Percentiles rank a stretch among this genome's conserved stretches.
These are phyloP conservation scores for Podospora australis DNA, from an alignment of 495 filamentous ascomycete genomes.

Conservation along the genomic window DNA sequence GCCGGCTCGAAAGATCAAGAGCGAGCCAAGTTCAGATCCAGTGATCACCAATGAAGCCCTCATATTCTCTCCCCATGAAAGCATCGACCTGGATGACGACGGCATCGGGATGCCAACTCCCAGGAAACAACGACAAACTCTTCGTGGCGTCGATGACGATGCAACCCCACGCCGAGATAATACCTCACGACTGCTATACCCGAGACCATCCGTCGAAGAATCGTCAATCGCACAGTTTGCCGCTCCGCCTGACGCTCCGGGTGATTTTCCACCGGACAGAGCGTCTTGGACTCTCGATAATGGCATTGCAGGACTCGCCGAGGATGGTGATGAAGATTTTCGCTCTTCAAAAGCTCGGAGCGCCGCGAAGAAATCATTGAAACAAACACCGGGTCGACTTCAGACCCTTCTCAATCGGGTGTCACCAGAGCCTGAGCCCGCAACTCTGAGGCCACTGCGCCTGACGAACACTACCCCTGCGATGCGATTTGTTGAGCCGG, in stretches of 20 bases:
- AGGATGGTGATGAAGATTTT: conserved; percentile 9
- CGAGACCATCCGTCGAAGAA: background rate
- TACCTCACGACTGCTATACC: background rate
- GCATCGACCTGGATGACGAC: conserved; percentile 70
- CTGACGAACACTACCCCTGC: background rate
- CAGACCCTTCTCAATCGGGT: background rate
- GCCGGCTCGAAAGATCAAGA: conserved; percentile 27
- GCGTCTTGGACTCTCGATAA: conserved; percentile 6
- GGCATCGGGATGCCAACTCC: conserved; percentile 55
- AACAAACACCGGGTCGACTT: background rate
- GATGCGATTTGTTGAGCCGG: background rate
- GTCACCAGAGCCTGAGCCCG: background rate
- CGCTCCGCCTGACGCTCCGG: no score
- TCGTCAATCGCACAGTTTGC: background rate
- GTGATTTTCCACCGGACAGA: no score
- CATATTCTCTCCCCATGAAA: conserved; percentile 41
- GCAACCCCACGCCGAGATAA: background rate
- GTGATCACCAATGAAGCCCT: conserved; percentile 28
- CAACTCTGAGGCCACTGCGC: background rate
- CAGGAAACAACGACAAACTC: conserved; percentile 34
- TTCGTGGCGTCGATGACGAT: background rate
- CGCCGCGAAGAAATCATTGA: background rate
- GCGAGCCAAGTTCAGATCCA: conserved; percentile 26
- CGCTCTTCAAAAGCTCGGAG: background rate
- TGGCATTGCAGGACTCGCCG: conserved; percentile 18